These are phyloP conservation scores for Cyberlindnera suaveolens DNA, from an alignment of 805 yeast genomes.

Conservation along the genomic window DNA sequence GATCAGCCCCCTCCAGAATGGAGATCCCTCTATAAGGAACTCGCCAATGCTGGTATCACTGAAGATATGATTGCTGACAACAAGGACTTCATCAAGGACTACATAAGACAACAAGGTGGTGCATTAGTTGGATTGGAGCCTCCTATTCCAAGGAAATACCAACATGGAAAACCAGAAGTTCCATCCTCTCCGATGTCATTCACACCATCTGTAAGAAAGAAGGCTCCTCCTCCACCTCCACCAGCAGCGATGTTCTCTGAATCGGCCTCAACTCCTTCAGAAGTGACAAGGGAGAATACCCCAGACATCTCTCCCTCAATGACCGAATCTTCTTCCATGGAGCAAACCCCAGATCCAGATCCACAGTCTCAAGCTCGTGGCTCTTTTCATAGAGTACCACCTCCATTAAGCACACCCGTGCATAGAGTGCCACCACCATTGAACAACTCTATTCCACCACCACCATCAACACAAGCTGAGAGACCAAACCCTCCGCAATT, in stretches of 20 bases:
- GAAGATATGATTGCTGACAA: constrained; percentile 89
- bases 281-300: constrained; percentile 11
- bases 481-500: constrained; percentile 3
- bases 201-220: constrained; percentile 27
- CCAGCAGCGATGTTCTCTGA: constrained; percentile 16
- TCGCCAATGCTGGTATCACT: constrained; percentile 72
- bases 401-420: constrained; percentile 19
- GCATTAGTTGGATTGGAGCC: constrained; percentile 81
- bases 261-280: constrained; percentile 7
- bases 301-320: background rate
- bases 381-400: constrained; percentile 20
- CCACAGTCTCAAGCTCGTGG: background rate
- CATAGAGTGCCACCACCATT: constrained; percentile 22
- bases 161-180: constrained; percentile 30
- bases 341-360: background rate
- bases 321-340: constrained; percentile 12
- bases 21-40: constrained; percentile 65
- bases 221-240: constrained; percentile 41
- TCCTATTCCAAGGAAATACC: constrained; percentile 65
- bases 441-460: constrained; percentile 6
- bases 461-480: constrained; percentile 4
- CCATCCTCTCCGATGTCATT: constrained; percentile 13
- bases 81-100: constrained; percentile 74
- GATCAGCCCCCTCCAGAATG: constrained; percentile 81
- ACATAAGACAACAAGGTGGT: constrained; percentile 68